Evolutionary conservation across 1,284 basidiomycete species (phyloP).

Genomic region (Termitomyces sp.): DNA sequence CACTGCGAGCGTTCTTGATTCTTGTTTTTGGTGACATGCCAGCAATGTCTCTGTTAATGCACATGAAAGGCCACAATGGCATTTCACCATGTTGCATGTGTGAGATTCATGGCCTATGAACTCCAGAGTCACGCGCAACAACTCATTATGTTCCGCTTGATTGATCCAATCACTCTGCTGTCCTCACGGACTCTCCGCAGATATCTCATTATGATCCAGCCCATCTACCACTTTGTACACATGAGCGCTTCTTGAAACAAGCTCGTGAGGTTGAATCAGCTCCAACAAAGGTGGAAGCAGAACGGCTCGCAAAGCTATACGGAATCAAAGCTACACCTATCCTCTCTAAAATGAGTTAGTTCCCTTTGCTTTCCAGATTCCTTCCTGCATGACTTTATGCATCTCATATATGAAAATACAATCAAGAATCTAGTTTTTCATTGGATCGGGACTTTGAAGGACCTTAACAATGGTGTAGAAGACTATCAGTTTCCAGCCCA

Average conservation of each 20-base stretch:
- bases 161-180: slow-evolving; percentile 15
- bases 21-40: slow-evolving; percentile 42
- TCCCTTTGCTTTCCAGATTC: slow-evolving; percentile 36
- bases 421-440: slow-evolving; percentile 34
- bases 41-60: slow-evolving; percentile 39
- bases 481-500: too few species aligned
- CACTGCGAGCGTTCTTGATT: slow-evolving; percentile 36
- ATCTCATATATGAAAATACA: slow-evolving; percentile 23
- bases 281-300: too few species aligned
- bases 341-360: slow-evolving; percentile 26
- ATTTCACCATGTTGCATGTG: slow-evolving; percentile 42
- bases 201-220: slow-evolving; percentile 34
- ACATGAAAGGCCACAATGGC: slow-evolving; percentile 20
- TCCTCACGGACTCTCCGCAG: too few species aligned
- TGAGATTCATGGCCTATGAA: slow-evolving; percentile 35
- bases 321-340: slow-evolving; percentile 39
- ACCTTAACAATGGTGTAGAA: slow-evolving; percentile 25
- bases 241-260: slow-evolving; percentile 30
- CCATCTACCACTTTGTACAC: slow-evolving; percentile 34
- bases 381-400: slow-evolving; percentile 47
- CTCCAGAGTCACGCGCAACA: too few species aligned
- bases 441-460: slow-evolving; percentile 39
- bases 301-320: slow-evolving; percentile 28
- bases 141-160: slow-evolving; percentile 36
- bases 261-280: slow-evolving; percentile 29